Evolutionary conservation across 805 yeast genomes (phyloP).

Genomic region (Barnettozyma vustinii): DNA sequence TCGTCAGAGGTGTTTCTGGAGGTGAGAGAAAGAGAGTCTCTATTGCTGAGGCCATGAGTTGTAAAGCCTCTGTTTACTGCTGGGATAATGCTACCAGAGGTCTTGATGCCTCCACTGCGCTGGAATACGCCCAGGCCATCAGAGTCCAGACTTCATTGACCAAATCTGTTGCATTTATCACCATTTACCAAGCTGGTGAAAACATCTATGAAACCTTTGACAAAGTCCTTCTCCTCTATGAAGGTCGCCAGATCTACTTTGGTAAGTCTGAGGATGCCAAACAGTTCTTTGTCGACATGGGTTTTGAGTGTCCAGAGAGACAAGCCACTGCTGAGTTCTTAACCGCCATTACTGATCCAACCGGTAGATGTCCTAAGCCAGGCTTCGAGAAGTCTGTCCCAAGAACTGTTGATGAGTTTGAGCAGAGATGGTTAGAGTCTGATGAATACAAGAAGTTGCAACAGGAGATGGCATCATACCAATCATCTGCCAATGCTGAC

Average conservation of each 20-base stretch:
- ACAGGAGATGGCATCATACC: conserved; percentile 41
- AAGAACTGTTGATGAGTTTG: conserved; percentile 56
- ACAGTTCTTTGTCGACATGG: conserved; percentile 57
- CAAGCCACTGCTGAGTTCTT: conserved; percentile 70
- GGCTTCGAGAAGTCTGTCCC: conserved; percentile 55
- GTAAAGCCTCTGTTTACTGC: conserved; percentile 58
- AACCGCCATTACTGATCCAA: conserved; percentile 68
- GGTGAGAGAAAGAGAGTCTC: conserved; percentile 86
- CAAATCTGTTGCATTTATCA: conserved; percentile 54
- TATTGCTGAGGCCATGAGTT: conserved; percentile 68
- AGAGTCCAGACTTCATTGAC: conserved; percentile 54
- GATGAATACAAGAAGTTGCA: conserved; percentile 34
- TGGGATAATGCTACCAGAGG: conserved; percentile 88
- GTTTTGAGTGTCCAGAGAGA: conserved; percentile 56
- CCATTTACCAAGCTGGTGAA: conserved; percentile 67
- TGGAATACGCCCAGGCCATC: conserved; percentile 64
- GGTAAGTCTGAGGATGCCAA: conserved; percentile 54
- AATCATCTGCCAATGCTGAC: conserved; percentile 25
- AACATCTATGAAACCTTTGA: conserved; percentile 61
- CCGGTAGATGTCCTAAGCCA: conserved; percentile 44
- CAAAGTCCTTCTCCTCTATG: conserved; percentile 54
- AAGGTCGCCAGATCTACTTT: conserved; percentile 57
- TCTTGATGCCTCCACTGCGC: conserved; percentile 77
- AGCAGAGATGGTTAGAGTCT: conserved; percentile 50
- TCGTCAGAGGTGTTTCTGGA: conserved; percentile 72